phyloP scores from a whole-genome alignment of 2,329 filamentous ascomycete genomes.

The Talaromyces pinophilus region DNA sequence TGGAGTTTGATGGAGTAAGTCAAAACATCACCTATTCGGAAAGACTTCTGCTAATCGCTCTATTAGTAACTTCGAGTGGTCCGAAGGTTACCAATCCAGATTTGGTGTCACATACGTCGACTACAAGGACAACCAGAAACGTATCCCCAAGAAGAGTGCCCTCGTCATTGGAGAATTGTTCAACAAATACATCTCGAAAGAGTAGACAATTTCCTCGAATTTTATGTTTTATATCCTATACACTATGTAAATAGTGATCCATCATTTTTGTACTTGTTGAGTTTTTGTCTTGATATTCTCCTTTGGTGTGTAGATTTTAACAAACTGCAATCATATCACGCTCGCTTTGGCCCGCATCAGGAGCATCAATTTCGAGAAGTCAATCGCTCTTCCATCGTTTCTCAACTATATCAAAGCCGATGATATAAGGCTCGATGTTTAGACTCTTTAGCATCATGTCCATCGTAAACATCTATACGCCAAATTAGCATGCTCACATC shows the following conservation, averaged over 20 bases:
- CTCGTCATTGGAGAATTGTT: slow-evolving; percentile 70
- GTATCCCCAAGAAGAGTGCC: slow-evolving; percentile 82
- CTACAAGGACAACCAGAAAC: slow-evolving; percentile 75
- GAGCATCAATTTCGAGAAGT: background rate
- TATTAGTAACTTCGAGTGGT: slow-evolving; percentile 78
- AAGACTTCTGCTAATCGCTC: background rate
- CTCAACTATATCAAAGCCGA: slow-evolving; percentile 61
- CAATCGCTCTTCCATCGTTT: slow-evolving; percentile 58
- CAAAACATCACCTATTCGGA: background rate
- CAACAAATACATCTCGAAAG: slow-evolving; percentile 67
- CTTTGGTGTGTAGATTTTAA: background rate
- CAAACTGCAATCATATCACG: background rate
- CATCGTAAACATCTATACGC: slow-evolving; percentile 63
- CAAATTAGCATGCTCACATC: background rate
- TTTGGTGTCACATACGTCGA: slow-evolving; percentile 85
- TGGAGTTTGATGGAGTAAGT: slow-evolving; percentile 82
- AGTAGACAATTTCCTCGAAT: slow-evolving; percentile 31
- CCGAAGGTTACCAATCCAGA: slow-evolving; percentile 84
- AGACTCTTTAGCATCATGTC: slow-evolving; percentile 67
- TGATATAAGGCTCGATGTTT: slow-evolving; percentile 63
- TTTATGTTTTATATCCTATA: background rate
- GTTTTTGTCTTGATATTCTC: background rate
- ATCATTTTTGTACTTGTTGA: background rate
- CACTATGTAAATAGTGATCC: slow-evolving; percentile 6
- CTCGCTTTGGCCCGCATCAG: background rate